Base-by-base conservation (phyloP, 306 rosid genomes). In the Sophora flavescens region DNA sequence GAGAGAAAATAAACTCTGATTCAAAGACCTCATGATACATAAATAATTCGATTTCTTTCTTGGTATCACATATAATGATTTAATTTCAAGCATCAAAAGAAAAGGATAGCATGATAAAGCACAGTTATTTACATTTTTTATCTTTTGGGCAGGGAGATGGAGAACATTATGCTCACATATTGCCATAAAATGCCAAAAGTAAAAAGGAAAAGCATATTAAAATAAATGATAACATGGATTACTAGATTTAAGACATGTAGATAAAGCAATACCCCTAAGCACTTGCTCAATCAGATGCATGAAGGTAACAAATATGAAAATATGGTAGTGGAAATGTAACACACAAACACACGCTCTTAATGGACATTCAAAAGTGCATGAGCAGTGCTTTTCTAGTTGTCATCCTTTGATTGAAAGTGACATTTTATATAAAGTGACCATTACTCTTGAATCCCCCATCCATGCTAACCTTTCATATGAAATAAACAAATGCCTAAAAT, bases 391-490 rank as follows among this genome's bases (percentile, higher is more conserved):
- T 57, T 54, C 54, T 63, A 10, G 4, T 41, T 74, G 80, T 54
- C 64, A 68, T 64, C 53, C 73, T 67, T 61, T 61, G 63, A 53
- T 67, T 74, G 74, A 83, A 45, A 62, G 54, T 53, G 75, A 68
- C 63, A 74, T 48, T 61, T 68, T 68, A n/a, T 68, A n/a, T 4
- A 9, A 59, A 13, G 80, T 28, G 18, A 73, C 60, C 61, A 66
- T 78, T 22, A 68, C 64, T 73, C 14, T 57, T 48, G 12, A 70
- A 28, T 75, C 41, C 14, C 51, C 28, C 9, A 4, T 22, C 22
- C 63, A 32, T 22, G 72, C 2, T 33, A 71, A 54, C 61, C 14
- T 50, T 44, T 38, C 52, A 33, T 18, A 66, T 66, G 15, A 73
- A 65, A 56, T 39, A 30, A 72, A 72, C 51, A 53, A 22, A 17